Base-by-base conservation (phyloP, 2,329 filamentous ascomycete species). In the Fusarium equiseti region DNA sequence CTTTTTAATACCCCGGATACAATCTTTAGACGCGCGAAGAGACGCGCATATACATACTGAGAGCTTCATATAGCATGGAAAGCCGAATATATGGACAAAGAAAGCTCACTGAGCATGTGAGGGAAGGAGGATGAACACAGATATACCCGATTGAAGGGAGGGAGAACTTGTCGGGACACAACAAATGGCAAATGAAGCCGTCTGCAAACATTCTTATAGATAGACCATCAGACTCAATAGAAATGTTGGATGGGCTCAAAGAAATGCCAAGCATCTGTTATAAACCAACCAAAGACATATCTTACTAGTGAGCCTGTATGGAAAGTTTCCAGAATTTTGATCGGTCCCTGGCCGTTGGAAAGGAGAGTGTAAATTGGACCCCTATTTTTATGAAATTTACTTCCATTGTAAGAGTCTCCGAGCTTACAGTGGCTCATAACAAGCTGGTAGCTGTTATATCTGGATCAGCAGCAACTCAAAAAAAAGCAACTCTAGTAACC, bases 1-100 rank as follows among this genome's bases (percentile, higher is more conserved):
- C 74, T 75, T 75, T 52, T 76, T 76, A 76, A 76, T 76, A 76
- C 35, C 40, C 61, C 24, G 6, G 44, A 59, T 45, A 69, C 44
- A 60, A 52, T 46, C 63, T 48, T 26, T 58, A 59, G 40, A 58
- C 56, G 61, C 43, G 58, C 59, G 43, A 35, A 46, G 15, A 63
- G 29, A 70, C 24, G 46, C 44, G 48, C 49, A 58, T 66, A 68
- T 44, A 74, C 64, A 61, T 27, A 32, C 48, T 13, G 43, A 55
- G 63, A 66, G 22, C 65, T 55, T 58, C 48, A 68, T 59, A 71
- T 60, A 73, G 48, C 52, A 63, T 38, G 48, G 53, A 45, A 59
- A 65, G 45, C 63, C 55, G 58, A 59, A 59, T 43, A 49, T 38
- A 20, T 46, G 50, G 51, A 40, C 40, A 59, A 42, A 51, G 27